These are phyloP conservation scores for Amaranthus hypochondriacus DNA, from an alignment of 148 eudicot species.

Conservation along the genomic window DNA sequence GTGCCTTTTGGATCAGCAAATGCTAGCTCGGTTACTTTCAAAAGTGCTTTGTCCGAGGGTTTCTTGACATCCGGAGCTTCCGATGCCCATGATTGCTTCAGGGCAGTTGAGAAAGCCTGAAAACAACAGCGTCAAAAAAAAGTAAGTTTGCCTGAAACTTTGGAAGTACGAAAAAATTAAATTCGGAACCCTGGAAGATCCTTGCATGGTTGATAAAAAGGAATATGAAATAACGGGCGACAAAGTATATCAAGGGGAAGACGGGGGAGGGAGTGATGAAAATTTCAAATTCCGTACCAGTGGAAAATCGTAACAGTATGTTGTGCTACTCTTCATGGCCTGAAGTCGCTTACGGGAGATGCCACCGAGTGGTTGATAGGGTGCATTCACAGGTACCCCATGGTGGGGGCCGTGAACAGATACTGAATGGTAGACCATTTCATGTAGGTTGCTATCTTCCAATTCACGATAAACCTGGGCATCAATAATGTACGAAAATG, in stretches of 20 bases:
- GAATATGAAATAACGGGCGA: background rate
- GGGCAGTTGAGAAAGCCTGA: conserved; percentile 84
- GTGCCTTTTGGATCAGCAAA: conserved; percentile 68
- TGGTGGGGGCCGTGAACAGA: conserved; percentile 54
- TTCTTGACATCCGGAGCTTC: conserved; percentile 34
- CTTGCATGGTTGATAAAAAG: background rate
- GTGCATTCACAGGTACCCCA: conserved; percentile 64
- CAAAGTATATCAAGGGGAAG: background rate
- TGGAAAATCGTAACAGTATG: conserved; percentile 97
- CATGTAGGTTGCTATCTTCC: conserved; percentile 54
- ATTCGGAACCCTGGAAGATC: background rate
- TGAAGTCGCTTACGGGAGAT: conserved; percentile 79
- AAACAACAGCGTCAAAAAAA: conserved; percentile 1
- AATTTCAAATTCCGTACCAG: conserved; percentile 42
- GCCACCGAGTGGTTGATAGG: conserved; percentile 60
- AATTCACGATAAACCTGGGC: conserved; percentile 79
- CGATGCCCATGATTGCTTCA: conserved; percentile 65
- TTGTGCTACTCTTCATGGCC: conserved; percentile 90
- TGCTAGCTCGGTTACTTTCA: conserved; percentile 63
- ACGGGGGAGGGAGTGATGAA: background rate
- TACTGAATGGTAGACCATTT: conserved; percentile 61
- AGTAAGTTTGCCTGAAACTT: background rate
- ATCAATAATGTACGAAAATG: conserved; percentile 10
- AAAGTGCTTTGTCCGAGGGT: conserved; percentile 41
- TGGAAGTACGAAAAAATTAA: background rate